Conservation (phyloP, 768 basidiomycete genomes). For the Mycena epipterygia region DNA sequence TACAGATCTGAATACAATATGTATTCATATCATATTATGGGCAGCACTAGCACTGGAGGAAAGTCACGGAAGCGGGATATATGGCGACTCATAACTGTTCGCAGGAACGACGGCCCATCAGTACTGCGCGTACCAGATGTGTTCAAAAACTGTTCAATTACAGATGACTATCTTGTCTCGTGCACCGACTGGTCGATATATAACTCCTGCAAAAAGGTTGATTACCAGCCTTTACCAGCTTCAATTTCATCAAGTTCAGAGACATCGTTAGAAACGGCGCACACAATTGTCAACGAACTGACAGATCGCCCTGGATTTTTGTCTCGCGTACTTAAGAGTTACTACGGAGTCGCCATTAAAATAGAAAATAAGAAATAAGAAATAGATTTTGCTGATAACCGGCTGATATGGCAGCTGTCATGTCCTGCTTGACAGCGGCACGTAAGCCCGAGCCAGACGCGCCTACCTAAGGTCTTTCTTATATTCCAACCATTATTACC, state of each 20-base stretch:
- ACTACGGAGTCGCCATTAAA: no score
- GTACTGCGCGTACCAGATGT: constrained; percentile 4
- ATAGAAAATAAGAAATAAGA: constrained; percentile 3
- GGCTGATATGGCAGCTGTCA: background rate
- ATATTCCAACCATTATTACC: constrained; percentile 1
- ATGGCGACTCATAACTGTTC: constrained; percentile 1
- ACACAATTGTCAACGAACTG: no score
- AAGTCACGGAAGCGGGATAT: background rate
- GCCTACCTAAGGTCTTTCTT: background rate
- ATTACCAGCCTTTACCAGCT: no score
- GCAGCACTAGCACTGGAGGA: constrained; percentile 4
- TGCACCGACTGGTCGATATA: no score
- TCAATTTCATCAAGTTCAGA: no score
- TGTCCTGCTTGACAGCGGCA: background rate
- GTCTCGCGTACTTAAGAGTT: no score
- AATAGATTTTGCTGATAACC: constrained; percentile 4
- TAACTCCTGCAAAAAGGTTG: no score
- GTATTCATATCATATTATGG: constrained; percentile 16
- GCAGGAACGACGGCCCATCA: constrained; percentile 1
- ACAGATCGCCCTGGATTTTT: no score
- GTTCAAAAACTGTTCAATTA: constrained; percentile 1
- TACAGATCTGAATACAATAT: constrained; percentile 7
- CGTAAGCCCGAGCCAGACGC: constrained; percentile 3
- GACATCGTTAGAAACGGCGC: no score
- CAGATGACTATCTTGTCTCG: no score